Evolutionary conservation across 331 rosid genomes (phyloP), one percentile per base, ranked within the genome.

Genomic region (Malus hybrid): DNA sequence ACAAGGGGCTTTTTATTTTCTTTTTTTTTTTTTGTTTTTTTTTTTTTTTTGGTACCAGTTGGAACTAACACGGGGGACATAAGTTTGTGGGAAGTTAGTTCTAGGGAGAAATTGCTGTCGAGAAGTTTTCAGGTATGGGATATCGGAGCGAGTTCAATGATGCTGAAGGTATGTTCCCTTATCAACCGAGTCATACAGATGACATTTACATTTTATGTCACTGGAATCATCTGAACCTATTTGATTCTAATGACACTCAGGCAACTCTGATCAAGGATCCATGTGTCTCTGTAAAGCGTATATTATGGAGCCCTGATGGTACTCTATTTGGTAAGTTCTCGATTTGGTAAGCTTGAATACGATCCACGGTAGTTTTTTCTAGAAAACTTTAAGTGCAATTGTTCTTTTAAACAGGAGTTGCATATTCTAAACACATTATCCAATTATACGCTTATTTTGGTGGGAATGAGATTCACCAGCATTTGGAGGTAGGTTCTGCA

Each of bases 361-460:
- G 44, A 69, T 39, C 39, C 34, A 29, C 39, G 44, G 48, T 48
- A 62, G 52, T 1, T 73, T 69, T 83, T 24, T 44, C 12, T 12
- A 34, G 16, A 42, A 42, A 27, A 29, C 34, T 31, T 65, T 68
- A 57, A 57, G 31, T 67, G 44, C 31, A 74, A 10, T 71, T 57
- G 46, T 42, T 44, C 33, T 44, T 65, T 74, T 79, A 71, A 27
- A 57, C 85, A 95, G 99, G 99, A 31, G 97, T 92, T 82, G 97
- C 97, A 29, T 92, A 87, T 84, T 95, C 99, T 12, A 92, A 93
- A 79, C 91, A 95, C 87, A 83, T 92, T 72, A 82, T 95, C 79
- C 99, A 95, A 76, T 85, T 90, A 75, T 88, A 89, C 80, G 79
- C 92, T 76, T 90, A 95, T 77, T 81, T 79, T 2, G 88, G 88